Conservation (phyloP, 306 rosid species). For the Quercus engelmannii region DNA sequence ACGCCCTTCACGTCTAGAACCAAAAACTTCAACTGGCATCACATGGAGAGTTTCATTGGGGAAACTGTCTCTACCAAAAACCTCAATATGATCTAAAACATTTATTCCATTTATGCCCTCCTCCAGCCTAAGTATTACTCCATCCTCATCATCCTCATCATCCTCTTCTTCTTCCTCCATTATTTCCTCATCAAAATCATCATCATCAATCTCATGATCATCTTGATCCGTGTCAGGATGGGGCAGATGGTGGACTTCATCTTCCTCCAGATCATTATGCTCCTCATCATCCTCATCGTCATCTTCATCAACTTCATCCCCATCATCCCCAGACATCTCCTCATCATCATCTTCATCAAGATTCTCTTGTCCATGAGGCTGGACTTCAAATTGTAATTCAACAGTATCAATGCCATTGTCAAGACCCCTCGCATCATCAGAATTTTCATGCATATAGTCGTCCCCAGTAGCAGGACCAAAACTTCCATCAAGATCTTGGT, state of each 20-base stretch:
- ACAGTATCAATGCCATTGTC: conserved; percentile 63
- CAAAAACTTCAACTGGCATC: conserved; percentile 97
- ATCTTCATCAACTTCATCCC: conserved; percentile 84
- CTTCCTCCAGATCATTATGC: conserved; percentile 85
- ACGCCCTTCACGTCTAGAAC: conserved; percentile 92
- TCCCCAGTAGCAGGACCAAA: conserved; percentile 67
- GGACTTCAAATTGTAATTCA: conserved; percentile 71
- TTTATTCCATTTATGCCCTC: conserved; percentile 98
- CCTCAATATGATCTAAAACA: conserved; percentile 94
- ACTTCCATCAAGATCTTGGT: conserved; percentile 79
- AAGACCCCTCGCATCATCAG: conserved; percentile 67
- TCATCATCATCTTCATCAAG: conserved; percentile 80
- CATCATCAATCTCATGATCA: conserved; percentile 92
- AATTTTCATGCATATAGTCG: conserved; percentile 83
- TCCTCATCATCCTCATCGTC: conserved; percentile 88
- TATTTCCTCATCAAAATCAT: conserved; percentile 88
- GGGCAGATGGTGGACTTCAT: conserved; percentile 82
- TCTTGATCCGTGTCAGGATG: conserved; percentile 93
- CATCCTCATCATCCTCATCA: conserved; percentile 93
- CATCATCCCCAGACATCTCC: conserved; percentile 97
- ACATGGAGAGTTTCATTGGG: conserved; percentile 85
- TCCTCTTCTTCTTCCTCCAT: conserved; percentile 97
- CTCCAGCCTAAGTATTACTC: conserved; percentile 86
- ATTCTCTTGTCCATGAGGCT: conserved; percentile 74
- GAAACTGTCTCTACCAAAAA: conserved; percentile 84